Evolutionary conservation across 2,329 filamentous ascomycete genomes (phyloP).

Genomic region (Sordariomycetes sp.): DNA sequence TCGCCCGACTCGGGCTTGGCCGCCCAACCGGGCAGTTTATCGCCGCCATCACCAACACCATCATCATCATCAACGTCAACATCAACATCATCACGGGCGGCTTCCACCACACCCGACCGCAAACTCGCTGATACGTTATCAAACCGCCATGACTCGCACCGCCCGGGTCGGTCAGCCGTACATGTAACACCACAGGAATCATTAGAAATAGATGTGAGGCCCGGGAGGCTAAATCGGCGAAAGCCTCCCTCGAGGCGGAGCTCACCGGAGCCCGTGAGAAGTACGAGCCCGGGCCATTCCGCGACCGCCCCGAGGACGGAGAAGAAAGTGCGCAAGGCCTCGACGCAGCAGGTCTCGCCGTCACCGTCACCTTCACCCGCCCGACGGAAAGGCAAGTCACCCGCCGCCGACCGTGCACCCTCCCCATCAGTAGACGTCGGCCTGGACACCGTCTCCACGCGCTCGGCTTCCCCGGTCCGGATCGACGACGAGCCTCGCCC

Average conservation of each 20-base stretch:
- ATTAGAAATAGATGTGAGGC: background rate
- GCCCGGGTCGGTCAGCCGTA: background rate
- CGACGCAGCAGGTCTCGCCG: background rate
- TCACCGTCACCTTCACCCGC: background rate
- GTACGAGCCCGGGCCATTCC: background rate
- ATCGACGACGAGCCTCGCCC: background rate
- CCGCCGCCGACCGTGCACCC: background rate
- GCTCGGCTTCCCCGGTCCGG: background rate
- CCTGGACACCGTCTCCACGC: background rate
- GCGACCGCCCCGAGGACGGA: background rate
- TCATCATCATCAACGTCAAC: background rate
- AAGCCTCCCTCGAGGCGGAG: background rate
- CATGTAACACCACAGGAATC: background rate
- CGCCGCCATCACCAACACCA: background rate
- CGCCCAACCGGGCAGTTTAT: background rate
- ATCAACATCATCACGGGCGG: background rate
- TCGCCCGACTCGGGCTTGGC: background rate
- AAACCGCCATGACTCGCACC: background rate
- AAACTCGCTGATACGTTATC: background rate
- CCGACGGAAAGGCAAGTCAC: background rate
- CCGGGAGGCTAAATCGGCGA: background rate
- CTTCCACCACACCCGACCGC: background rate
- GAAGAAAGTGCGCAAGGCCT: background rate
- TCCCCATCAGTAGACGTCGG: background rate
- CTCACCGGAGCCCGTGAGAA: background rate